These are phyloP conservation scores for Rubia occidens DNA, from an alignment of 305 asterid species.

Conservation along the genomic window DNA sequence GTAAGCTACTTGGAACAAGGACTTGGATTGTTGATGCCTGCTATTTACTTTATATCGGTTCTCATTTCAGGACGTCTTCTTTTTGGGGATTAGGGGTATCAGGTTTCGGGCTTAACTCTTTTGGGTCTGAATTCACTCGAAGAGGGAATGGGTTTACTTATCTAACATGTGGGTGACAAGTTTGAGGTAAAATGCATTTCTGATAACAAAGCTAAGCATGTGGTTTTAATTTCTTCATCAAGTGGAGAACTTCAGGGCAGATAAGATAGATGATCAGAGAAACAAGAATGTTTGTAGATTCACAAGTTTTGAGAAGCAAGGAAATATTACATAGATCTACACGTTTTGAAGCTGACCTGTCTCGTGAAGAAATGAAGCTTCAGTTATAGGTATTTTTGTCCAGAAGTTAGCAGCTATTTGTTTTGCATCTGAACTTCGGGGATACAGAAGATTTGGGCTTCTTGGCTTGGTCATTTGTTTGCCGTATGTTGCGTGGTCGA, in stretches of 20 bases:
- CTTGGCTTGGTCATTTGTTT: neutral
- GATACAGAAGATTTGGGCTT: neutral
- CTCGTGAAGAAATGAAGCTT: neutral
- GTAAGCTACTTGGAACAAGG: slow-evolving; percentile 1
- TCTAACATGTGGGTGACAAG: neutral
- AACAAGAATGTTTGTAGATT: neutral
- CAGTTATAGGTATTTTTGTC: neutral
- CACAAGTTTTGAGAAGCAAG: neutral
- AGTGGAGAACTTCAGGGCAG: neutral
- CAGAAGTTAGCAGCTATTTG: neutral
- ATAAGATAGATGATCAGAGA: neutral
- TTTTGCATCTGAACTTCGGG: neutral
- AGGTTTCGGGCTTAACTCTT: neutral
- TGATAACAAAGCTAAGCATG: neutral
- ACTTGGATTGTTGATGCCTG: neutral
- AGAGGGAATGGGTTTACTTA: neutral
- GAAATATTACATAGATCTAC: neutral
- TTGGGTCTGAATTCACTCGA: neutral
- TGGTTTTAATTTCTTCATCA: neutral
- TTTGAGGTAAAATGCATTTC: neutral
- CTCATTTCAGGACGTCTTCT: neutral
- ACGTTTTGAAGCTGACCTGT: neutral
- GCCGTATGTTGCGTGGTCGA: neutral
- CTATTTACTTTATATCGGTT: neutral
- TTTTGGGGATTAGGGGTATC: neutral